Evolutionary conservation across 2,329 filamentous ascomycete genomes (phyloP), one percentile per base, ranked within the genome.

Genomic region (Neoascochyta sp.): DNA sequence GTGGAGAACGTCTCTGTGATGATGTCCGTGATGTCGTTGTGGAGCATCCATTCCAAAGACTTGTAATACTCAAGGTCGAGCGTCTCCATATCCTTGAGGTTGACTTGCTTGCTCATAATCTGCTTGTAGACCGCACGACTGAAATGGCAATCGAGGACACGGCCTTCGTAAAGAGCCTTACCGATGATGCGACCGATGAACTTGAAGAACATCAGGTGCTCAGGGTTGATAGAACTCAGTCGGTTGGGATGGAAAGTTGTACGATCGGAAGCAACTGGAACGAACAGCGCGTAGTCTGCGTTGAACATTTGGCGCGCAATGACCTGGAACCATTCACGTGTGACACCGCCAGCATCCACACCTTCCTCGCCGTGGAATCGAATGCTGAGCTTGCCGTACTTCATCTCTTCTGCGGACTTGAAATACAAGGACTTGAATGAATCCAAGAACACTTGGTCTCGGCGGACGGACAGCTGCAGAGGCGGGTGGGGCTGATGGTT

Each of bases 1-100:
- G 94, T 80, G 8, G 89, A 92, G 62, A 98, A 96, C 2, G 86
- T 94, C 67, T 98, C 90, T 3, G 86, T 92, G 52, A 96, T 92
- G 54, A 96, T 88, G 55, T 96, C 92, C 4, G 89, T 95, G 50
- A 98, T 98, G 58, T 98, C 90, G 54, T 98, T 96, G 60, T 95
- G 86, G 35, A 96, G 74, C 81, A 98, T 96, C 93, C 93, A 98
- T 39, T 92, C 80, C 13, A 98, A 75, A 9, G 90, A 96, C 65
- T 96, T 98, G 78, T 96, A 95, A 69, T 98, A 98, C 54, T 98
- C 90, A 3, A 94, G 81, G 62, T 98, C 92, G 40, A 98, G 84
- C 13, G 89, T 95, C 65, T 98, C 92, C 88, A 98, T 96, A 55
- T 98, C 92, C 70, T 98, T 98, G 64, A 98, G 84, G 7, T 89